Evolutionary conservation across 352 stramenopile species (phyloP), one percentile per base, ranked within the genome.

Genomic region (Globisporangium iwayamae): DNA sequence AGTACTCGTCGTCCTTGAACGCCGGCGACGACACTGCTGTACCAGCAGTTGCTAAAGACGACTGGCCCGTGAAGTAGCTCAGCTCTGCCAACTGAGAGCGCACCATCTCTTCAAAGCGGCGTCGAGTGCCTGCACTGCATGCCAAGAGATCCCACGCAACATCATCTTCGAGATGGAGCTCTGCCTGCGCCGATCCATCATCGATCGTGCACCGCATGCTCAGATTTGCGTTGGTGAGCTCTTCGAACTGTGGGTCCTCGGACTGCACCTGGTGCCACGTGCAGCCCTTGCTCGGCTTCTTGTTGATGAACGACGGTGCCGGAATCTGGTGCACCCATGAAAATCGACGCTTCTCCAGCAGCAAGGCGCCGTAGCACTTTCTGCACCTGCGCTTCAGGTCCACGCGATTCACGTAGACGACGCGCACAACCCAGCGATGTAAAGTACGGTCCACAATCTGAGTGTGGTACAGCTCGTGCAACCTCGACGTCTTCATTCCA

Each of bases 401-500:
- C 14, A 87, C 80, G 53, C 93, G 93, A 55, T 67, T 91, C 9
- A 94, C 60, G 48, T 95, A 85, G n/a, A 87, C 76, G 43, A 93
- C 76, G 5, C 73, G 69, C 32, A 90, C 81, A 0, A 89, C 68
- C 28, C 77, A 89, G 18, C 80, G 80, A 70, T 82, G 74, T 39
- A 91, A 45, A 18, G 67, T 76, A 18, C 76, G 73, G 63, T 95
- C 84, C 50, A 83, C 63, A 0, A 14, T 5, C 1, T 65, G 66
- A 16, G 47, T 55, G n/a, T 66, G 50, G 60, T 90, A 92, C 10
- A 93, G 62, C 2, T 74, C 62, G 30, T 74, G 70, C 30, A 94
- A 61, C 34, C 76, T 74, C 2, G 62, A 72, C 0, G 72, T 80
- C 6, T 39, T 2, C 71, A 91, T 85, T 0, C 60, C 39, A 3